Evolutionary conservation across 2,329 filamentous ascomycete species (phyloP), one percentile per base, ranked within the genome.

Genomic region (Penicillium sp.): DNA sequence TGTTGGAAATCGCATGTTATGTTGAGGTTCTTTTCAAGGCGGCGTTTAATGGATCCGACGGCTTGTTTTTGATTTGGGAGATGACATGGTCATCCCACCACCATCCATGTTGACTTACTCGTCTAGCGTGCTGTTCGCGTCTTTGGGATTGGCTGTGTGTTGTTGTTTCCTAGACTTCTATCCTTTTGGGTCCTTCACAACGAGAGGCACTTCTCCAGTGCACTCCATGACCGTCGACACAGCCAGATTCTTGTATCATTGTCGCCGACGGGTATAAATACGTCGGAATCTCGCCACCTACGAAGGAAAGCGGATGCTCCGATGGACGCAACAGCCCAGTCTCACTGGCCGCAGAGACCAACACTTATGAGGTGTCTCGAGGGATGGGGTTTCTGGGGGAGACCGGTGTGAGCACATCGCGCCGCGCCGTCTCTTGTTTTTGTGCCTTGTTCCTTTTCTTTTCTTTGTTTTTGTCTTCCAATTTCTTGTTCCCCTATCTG

Each of bases 21-120:
- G 68, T 70, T 68, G 72, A 70, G 63, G 69, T 70, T 61, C 50
- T 57, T 66, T 67, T 67, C 67, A 71, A 69, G 72, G 70, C 63
- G 73, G 74, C 73, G 74, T 75, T 75, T 60, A 65, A 69, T 67
- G 73, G 72, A 72, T 74, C 64, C 73, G 69, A 74, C 69, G 69
- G 68, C 68, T 73, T 69, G 50, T 70, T 64, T 55, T 62, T 66
- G 61, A 63, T 63, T 64, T 60, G 65, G 67, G 73, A 70, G 68
- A 72, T 70, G 68, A 69, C 66, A 66, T 70, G 67, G 68, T 63
- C 66, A 70, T 70, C 70, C 68, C 14, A 14, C 54, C 55, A 65
- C 67, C 66, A 68, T 70, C 66, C 65, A 71, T 73, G 69, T 75
- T 70, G 63, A 70, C 67, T 71, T 70, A 64, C 68, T 69, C 70